These are phyloP conservation scores for Salvia splendens DNA, from an alignment of 257 asterid genomes.

Conservation along the genomic window DNA sequence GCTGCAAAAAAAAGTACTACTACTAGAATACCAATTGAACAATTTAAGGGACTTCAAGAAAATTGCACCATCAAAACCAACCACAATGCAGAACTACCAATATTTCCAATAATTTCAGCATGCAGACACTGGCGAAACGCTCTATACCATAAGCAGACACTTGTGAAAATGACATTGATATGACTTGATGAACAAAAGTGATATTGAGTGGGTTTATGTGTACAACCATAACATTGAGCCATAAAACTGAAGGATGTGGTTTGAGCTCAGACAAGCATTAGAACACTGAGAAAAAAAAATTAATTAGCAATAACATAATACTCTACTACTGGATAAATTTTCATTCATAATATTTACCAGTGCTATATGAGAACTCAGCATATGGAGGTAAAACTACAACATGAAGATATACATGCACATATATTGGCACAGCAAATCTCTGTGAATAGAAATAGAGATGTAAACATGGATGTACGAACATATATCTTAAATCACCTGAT, in stretches of 20 bases:
- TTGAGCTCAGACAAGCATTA: constrained; percentile 10
- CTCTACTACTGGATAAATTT: constrained; percentile 8
- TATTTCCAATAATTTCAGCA: neutral
- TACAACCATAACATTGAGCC: neutral
- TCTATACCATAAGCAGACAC: constrained; percentile 15
- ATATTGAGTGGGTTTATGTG: neutral
- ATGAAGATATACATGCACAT: neutral
- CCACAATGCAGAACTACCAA: neutral
- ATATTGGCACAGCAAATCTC: constrained; percentile 8
- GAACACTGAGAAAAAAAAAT: constrained; percentile 3
- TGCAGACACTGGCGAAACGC: constrained; percentile 1
- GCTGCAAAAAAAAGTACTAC: neutral
- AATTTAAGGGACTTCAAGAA: constrained; percentile 7
- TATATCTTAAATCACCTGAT: constrained; percentile 54
- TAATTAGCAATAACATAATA: neutral
- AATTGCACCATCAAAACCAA: constrained; percentile 17
- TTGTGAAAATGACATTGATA: neutral
- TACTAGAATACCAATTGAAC: constrained; percentile 14
- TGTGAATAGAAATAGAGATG: neutral
- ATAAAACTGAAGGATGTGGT: constrained; percentile 5
- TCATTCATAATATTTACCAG: neutral
- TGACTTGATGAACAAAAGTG: neutral
- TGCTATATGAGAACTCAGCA: constrained; percentile 3
- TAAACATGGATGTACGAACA: neutral
- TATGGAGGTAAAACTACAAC: constrained; percentile 10